Evolutionary conservation across 352 stramenopile species (phyloP), one percentile per base, ranked within the genome.

Genomic region (Globisporangium yorkense): DNA sequence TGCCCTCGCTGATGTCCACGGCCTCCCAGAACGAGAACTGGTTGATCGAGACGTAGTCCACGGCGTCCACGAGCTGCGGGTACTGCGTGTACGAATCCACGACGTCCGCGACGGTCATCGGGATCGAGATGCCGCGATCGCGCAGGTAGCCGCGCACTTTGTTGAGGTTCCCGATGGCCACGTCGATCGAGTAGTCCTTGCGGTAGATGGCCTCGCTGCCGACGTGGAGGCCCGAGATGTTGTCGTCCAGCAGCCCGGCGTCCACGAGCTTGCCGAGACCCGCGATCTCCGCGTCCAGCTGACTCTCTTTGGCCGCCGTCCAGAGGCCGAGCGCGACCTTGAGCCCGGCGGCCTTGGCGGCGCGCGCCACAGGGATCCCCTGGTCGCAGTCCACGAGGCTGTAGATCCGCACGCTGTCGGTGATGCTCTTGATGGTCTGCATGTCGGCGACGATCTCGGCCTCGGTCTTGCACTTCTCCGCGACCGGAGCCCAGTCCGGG

Each of bases 11-110:
- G 15, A 80, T 57, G 44, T 86, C 68, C 6, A 54, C 57, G 5
- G 57, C 51, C 47, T 90, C 80, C 83, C 83, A 93, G 63, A 87
- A 87, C 13, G 78, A 81, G 53, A 93, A 93, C 63, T 93, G 75
- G 70, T 91, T 93, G 40, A 88, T 71, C 20, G 74, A 84, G 20
- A 89, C 59, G 54, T 78, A 77, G 55, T 93, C 83, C 2, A 89
- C 78, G 0, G 75, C 78, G 20, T 87, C 64, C 27, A 89, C 55
- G 2, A 93, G 60, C 44, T 77, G 29, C 31, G 59, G 73, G 54
- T 91, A 80, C n/a, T 59, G 55, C 50, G 84, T 72, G 69, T 89
- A 93, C 27, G 77, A 70, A 63, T 89, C 77, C 21, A 90, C 74
- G 24, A 85, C 69, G 56, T 93, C 80, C 15, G 83, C 76, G 60